phyloP scores from a whole-genome alignment of 805 yeast species.

The Schizosaccharomyces lindneri region DNA sequence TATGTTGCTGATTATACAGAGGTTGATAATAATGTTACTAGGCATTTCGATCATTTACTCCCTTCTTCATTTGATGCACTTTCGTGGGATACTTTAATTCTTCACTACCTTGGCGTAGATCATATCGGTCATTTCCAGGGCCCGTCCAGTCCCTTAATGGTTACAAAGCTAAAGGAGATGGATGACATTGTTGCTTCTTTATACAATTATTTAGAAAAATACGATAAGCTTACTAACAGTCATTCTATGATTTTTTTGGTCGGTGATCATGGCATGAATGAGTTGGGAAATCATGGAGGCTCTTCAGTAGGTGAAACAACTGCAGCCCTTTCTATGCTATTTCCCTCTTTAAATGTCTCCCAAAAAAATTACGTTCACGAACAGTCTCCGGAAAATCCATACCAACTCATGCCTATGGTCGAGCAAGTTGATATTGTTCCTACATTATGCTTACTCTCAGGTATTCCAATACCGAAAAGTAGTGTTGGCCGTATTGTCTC shows the following conservation, averaged over 20 bases:
- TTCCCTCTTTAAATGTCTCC: slow-evolving; percentile 18
- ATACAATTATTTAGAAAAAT: slow-evolving; percentile 14
- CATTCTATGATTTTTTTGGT: slow-evolving; percentile 43
- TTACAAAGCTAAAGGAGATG: slow-evolving; percentile 64
- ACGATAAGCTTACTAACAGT: background rate
- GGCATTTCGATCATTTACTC: slow-evolving; percentile 49
- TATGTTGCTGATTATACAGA: slow-evolving; percentile 87
- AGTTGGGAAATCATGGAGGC: slow-evolving; percentile 84
- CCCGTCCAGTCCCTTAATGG: slow-evolving; percentile 56
- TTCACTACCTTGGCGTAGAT: slow-evolving; percentile 83
- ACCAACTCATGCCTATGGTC: slow-evolving; percentile 22
- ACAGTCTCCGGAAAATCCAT: slow-evolving; percentile 19
- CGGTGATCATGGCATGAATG: slow-evolving; percentile 96
- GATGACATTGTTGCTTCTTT: slow-evolving; percentile 29
- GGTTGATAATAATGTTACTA: slow-evolving; percentile 78
- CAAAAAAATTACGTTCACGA: slow-evolving; percentile 3
- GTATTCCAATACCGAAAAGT: slow-evolving; percentile 75
- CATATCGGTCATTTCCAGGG: slow-evolving; percentile 98
- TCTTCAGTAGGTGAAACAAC: slow-evolving; percentile 81
- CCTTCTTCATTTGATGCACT: slow-evolving; percentile 9
- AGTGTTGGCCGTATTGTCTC: slow-evolving; percentile 34
- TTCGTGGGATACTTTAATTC: slow-evolving; percentile 62
- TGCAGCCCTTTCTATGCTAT: slow-evolving; percentile 48
- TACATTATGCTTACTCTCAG: slow-evolving; percentile 52
- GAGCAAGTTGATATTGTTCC: slow-evolving; percentile 76